Evolutionary conservation across 805 yeast genomes (phyloP).

Genomic region (Teunomyces cretensis): DNA sequence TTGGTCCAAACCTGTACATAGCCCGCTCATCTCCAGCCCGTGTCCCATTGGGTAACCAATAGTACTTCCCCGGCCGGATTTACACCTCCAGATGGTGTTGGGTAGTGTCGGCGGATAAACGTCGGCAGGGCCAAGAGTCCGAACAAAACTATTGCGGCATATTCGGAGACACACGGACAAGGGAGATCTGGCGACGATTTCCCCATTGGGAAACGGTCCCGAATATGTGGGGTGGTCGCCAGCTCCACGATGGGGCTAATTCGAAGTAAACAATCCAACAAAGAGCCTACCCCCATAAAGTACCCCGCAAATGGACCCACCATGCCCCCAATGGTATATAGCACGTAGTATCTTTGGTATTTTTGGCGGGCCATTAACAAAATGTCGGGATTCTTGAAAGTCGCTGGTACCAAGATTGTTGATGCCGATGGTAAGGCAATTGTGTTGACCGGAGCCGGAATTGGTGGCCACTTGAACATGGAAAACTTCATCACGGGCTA

Average conservation of each 20-base stretch:
- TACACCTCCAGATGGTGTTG: no score
- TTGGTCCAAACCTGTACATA: no score
- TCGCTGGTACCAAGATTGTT: constrained; percentile 49
- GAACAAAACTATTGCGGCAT: no score
- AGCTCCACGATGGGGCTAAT: background rate
- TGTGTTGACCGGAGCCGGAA: constrained; percentile 48
- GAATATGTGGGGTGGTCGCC: background rate
- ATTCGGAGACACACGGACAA: no score
- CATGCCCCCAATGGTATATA: background rate
- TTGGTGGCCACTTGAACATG: constrained; percentile 54
- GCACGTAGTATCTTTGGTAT: background rate
- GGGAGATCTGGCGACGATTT: background rate
- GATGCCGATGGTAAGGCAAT: constrained; percentile 38
- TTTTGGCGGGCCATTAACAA: background rate
- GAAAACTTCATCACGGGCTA: constrained; percentile 57
- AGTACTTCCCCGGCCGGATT: no score
- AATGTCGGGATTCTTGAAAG: constrained; percentile 29
- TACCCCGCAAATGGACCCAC: no score
- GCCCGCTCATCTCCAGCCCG: no score
- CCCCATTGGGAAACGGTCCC: background rate
- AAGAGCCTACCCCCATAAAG: background rate
- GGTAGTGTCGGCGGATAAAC: no score
- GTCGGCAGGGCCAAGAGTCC: no score
- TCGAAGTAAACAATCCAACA: no score
- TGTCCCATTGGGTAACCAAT: no score